These are phyloP conservation scores for Fusarium citri DNA, from an alignment of 2,329 filamentous ascomycete species.

Conservation along the genomic window DNA sequence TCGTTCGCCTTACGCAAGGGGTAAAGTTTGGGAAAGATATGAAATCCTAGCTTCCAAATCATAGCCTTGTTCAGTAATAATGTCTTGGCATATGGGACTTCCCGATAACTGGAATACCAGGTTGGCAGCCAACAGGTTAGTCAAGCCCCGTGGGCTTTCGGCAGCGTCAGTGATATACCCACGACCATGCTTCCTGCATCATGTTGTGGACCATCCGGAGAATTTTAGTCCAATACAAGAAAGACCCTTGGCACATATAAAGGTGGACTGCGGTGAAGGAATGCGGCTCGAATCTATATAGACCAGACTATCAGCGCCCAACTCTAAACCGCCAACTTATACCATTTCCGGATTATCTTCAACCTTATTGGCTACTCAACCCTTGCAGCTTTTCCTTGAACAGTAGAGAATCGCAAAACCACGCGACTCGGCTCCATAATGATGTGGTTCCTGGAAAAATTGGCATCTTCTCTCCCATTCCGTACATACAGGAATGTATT, in stretches of 20 bases:
- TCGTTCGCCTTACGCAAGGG: slow-evolving; percentile 8
- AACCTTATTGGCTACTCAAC: slow-evolving; percentile 2
- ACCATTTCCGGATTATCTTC: slow-evolving; percentile 21
- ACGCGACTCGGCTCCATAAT: neutral
- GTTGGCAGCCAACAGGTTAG: neutral
- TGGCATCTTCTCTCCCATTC: slow-evolving; percentile 1
- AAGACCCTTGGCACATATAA: neutral
- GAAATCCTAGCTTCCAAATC: neutral
- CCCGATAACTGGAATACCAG: slow-evolving; percentile 1
- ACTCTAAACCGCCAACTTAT: neutral
- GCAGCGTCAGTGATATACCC: neutral
- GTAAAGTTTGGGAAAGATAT: neutral
- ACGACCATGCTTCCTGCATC: neutral
- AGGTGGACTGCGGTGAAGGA: slow-evolving; percentile 3
- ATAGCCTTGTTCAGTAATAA: neutral
- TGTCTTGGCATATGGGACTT: neutral
- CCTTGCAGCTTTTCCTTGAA: neutral
- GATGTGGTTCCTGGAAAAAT: neutral
- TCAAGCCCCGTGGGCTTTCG: slow-evolving; percentile 1
- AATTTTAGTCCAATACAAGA: neutral
- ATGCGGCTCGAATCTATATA: slow-evolving; percentile 20
- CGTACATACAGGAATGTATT: neutral
- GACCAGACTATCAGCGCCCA: slow-evolving; percentile 1
- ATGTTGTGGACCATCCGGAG: neutral
- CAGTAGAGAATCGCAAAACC: neutral